Base-by-base conservation (phyloP, 1,139 yeast species). In the Spencermartinsiella ligniputridi region DNA sequence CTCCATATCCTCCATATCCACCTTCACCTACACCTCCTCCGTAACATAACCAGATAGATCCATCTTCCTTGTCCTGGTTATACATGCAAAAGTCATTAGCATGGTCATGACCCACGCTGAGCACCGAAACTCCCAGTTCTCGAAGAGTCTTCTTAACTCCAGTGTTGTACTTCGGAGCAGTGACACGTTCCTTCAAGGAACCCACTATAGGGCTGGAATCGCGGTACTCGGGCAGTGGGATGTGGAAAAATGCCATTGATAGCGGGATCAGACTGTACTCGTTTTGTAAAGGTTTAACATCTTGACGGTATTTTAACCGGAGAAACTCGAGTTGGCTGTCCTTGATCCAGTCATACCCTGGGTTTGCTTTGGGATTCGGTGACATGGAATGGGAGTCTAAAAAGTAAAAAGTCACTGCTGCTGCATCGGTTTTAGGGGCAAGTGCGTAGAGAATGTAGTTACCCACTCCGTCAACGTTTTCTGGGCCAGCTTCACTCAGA, bases 1-100 rank as follows among this genome's bases (percentile, higher is more conserved):
- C 95, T 0, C 88, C 90, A 60, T 89, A 87, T 0, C 96, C 96
- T 3, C 83, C 96, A 59, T 89, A 89, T 0, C 96, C 98, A 35
- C 97, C 97, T 66, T 86, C 94, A 3, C 97, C 98, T 1, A 76
- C 74, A 0, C 83, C 96, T 34, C 98, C 98, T 2, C 96, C 97
- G 58, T 86, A 88, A 59, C 98, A 92, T 35, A 90, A 68, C 95
- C 96, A 87, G 29, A 87, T 67, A 24, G 68, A 62, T 3, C 58
- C 53, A 2, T 66, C 63, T 20, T 52, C 51, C 13, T 15, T 60
- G 50, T 42, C 51, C 13, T 45, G 56, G 5, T 62, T 52, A 43
- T 70, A 66, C 59, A 85, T 66, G 63, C 98, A 92, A 61, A 77
- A 92, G 60, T 92, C 97, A 61, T 92, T 92, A 54, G 88, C 85